Evolutionary conservation across 495 filamentous ascomycete species (phyloP), one percentile per base, ranked within the genome.

Genomic region (Penicillium longicatenatum): DNA sequence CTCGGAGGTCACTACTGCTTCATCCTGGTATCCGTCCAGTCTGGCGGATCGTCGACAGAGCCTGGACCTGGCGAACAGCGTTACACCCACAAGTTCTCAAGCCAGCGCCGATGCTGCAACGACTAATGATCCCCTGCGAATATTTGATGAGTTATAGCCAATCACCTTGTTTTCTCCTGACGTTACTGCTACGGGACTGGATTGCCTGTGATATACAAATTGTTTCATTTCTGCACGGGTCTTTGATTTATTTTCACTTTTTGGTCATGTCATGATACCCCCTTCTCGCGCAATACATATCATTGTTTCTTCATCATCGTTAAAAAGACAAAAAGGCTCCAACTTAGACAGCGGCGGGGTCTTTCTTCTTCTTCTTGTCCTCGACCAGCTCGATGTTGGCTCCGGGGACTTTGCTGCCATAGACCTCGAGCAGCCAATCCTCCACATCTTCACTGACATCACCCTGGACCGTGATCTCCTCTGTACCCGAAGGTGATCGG

Each of bases 391-490:
- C 95, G 58, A 98, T 89, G 75, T 98, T 97, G 67, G 92, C 90
- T 70, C 94, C 90, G 6, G 94, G 93, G 49, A 98, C 87, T 54
- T 85, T 78, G 39, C 86, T 82, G 64, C 84, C 85, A 68, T 96
- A 93, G 62, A 87, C 86, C 69, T 97, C 93, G 59, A 89, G 70
- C 56, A 99, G 70, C 78, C 90, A 97, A 62, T 98, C 95, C 63
- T 88, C 84, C 53, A 99, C 88, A 71, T 98, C 94, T 68, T 92
- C 92, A 71, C 92, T 95, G 61, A 97, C 85, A 75, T 99, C 94
- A 14, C 94, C 94, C 73, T 99, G 94, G 41, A 99, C 92, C 31
- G 96, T 93, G 69, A 99, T 97, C 78, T 98, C 94, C 73, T 98
- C 94, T 11, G 87, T 87, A 2, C 92, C 93, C 46, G 84, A 87